Evolutionary conservation across 192 early-diverging fungal species (phyloP).

Genomic region (Chytriomyces sp.): DNA sequence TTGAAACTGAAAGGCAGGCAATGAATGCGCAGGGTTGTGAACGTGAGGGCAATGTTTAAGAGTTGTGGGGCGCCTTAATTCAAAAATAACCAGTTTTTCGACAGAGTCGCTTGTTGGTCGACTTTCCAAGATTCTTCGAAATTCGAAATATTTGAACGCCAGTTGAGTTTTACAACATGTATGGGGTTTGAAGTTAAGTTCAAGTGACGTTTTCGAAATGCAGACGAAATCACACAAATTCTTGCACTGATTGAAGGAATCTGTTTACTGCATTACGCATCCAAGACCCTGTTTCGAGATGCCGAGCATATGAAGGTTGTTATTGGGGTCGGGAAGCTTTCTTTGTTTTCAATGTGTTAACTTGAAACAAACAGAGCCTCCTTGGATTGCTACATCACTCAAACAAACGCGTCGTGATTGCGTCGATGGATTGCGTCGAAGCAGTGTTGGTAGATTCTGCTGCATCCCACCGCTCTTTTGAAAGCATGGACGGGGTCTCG

Average conservation of each 20-base stretch:
- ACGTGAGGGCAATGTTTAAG: too few species aligned
- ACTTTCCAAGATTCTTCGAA: too few species aligned
- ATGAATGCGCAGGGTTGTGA: too few species aligned
- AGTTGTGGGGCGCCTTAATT: background rate
- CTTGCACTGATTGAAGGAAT: conserved; percentile 1
- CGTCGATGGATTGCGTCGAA: background rate
- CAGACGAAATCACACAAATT: background rate
- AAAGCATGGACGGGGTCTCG: background rate
- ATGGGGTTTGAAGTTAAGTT: too few species aligned
- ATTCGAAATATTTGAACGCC: too few species aligned
- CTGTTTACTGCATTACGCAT: conserved; percentile 4
- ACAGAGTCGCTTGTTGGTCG: too few species aligned
- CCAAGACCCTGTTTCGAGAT: background rate
- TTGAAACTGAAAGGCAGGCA: too few species aligned
- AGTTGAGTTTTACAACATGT: too few species aligned
- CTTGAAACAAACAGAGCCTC: background rate
- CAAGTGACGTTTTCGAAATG: background rate
- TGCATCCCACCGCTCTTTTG: background rate
- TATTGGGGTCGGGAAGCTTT: background rate
- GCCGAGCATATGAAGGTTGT: conserved; percentile 1
- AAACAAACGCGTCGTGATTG: background rate
- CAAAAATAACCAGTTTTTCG: background rate
- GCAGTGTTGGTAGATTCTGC: background rate
- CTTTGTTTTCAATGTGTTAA: background rate
- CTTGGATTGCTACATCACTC: background rate